These are phyloP conservation scores for Acephala macrosclerotiorum DNA, from an alignment of 2,329 filamentous ascomycete species.

Conservation along the genomic window DNA sequence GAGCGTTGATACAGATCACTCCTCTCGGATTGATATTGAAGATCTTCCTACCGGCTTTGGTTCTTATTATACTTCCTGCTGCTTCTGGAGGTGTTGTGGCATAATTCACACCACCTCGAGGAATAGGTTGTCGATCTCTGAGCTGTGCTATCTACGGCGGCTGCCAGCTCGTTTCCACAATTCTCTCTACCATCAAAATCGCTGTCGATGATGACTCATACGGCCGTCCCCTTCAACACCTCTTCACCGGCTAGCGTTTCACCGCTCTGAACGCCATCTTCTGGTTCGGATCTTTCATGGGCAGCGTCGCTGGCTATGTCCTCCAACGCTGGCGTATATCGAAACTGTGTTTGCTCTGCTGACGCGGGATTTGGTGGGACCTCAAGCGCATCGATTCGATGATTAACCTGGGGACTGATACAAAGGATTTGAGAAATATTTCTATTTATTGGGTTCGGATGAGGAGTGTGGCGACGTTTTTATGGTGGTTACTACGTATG, in stretches of 20 bases:
- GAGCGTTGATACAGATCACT: conserved; percentile 13
- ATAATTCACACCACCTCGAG: conserved; percentile 25
- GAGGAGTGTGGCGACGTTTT: conserved; percentile 21
- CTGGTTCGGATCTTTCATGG: conserved; percentile 25
- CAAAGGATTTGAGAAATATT: conserved; percentile 17
- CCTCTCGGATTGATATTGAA: conserved; percentile 22
- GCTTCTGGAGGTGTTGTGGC: conserved; percentile 21
- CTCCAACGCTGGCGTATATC: conserved; percentile 27
- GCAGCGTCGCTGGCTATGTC: conserved; percentile 22
- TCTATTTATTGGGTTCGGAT: conserved; percentile 25
- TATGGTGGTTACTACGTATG: conserved; percentile 24
- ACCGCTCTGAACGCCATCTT: conserved; percentile 17
- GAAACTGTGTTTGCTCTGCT: conserved; percentile 29
- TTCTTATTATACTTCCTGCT: conserved; percentile 23
- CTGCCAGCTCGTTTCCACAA: conserved; percentile 19
- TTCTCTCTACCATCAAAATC: conserved; percentile 18
- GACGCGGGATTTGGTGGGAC: conserved; percentile 16
- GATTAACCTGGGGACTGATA: conserved; percentile 27
- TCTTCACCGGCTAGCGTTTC: conserved; percentile 24
- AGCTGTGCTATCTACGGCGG: conserved; percentile 24
- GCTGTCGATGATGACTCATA: conserved; percentile 16
- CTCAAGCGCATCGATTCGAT: conserved; percentile 16
- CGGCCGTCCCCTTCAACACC: conserved; percentile 12
- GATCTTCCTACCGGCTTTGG: conserved; percentile 18
- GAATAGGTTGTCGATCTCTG: conserved; percentile 23